Conservation (phyloP, 768 basidiomycete species). For the Naganishia vishniacii region DNA sequence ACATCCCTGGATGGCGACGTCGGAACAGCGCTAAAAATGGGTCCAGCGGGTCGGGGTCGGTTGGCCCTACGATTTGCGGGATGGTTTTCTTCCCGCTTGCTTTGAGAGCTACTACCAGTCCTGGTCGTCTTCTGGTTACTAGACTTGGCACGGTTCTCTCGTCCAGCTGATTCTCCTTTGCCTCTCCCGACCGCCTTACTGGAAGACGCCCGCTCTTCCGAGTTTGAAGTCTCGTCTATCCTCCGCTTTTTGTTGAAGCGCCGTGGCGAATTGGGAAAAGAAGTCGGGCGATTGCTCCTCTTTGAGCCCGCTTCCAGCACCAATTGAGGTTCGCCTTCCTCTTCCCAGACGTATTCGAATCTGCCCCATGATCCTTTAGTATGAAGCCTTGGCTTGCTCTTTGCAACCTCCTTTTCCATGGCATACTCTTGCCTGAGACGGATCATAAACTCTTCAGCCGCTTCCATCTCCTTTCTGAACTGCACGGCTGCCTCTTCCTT, state of each 20-base stretch:
- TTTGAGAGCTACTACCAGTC: too few species aligned
- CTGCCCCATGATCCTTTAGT: slow-evolving; percentile 1
- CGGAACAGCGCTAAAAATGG: slow-evolving; percentile 6
- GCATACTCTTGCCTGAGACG: neutral
- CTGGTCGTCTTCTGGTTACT: too few species aligned
- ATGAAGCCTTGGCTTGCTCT: slow-evolving; percentile 1
- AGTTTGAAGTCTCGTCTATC: neutral
- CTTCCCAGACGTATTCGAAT: slow-evolving; percentile 14
- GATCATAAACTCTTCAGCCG: neutral
- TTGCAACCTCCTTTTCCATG: neutral
- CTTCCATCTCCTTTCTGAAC: slow-evolving; percentile 12
- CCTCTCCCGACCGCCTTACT: neutral
- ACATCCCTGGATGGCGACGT: neutral
- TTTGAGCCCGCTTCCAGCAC: slow-evolving; percentile 7
- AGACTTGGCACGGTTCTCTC: too few species aligned
- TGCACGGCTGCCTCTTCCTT: slow-evolving; percentile 1
- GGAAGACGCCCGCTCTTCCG: neutral
- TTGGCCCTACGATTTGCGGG: neutral
- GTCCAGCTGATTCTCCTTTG: too few species aligned
- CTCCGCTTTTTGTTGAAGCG: neutral
- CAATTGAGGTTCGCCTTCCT: neutral
- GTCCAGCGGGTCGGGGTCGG: neutral
- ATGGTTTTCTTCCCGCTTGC: neutral
- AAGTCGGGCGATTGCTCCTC: neutral
- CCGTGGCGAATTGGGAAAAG: neutral